Percentiles rank a stretch among this genome's conserved stretches.
Conservation (phyloP, 2,329 filamentous ascomycete species). For the Penicillium olsonii region DNA sequence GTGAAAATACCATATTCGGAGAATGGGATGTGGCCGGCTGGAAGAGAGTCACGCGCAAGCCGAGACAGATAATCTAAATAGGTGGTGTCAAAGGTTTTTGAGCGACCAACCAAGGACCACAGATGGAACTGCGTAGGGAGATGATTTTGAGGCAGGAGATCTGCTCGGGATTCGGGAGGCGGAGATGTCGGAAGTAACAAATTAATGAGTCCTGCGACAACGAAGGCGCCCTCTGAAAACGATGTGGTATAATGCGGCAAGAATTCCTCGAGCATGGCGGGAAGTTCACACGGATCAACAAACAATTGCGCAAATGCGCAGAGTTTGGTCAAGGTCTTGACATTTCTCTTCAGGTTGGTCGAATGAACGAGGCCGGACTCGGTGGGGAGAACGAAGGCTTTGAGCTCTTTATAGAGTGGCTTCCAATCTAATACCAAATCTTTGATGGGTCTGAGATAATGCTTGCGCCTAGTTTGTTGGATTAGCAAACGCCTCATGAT, state of each 20-base stretch:
- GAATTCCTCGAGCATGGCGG: slow-evolving; percentile 77
- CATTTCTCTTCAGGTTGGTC: slow-evolving; percentile 64
- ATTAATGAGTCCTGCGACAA: slow-evolving; percentile 86
- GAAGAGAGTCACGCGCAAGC: slow-evolving; percentile 78
- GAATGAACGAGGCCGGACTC: slow-evolving; percentile 70
- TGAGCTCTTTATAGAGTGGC: slow-evolving; percentile 89
- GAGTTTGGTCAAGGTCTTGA: slow-evolving; percentile 79
- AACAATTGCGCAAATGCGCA: slow-evolving; percentile 89
- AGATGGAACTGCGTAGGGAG: slow-evolving; percentile 94
- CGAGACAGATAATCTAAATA: slow-evolving; percentile 90
- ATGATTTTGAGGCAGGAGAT: slow-evolving; percentile 85
- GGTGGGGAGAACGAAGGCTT: slow-evolving; percentile 81
- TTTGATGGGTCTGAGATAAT: slow-evolving; percentile 87
- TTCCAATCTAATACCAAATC: slow-evolving; percentile 93
- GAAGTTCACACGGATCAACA: slow-evolving; percentile 85
- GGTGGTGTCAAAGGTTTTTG: slow-evolving; percentile 80
- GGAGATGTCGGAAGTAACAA: slow-evolving; percentile 83
- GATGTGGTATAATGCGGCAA: slow-evolving; percentile 90
- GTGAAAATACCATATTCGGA: slow-evolving; percentile 88
- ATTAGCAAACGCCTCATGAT: slow-evolving; percentile 16
- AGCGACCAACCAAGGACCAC: slow-evolving; percentile 91
- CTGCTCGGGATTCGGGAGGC: slow-evolving; percentile 64
- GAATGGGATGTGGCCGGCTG: slow-evolving; percentile 74
- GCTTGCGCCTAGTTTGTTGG: slow-evolving; percentile 70
- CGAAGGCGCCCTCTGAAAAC: slow-evolving; percentile 86